phyloP scores from a whole-genome alignment of 164 flowering plant genomes.

The Stephania cephalantha region DNA sequence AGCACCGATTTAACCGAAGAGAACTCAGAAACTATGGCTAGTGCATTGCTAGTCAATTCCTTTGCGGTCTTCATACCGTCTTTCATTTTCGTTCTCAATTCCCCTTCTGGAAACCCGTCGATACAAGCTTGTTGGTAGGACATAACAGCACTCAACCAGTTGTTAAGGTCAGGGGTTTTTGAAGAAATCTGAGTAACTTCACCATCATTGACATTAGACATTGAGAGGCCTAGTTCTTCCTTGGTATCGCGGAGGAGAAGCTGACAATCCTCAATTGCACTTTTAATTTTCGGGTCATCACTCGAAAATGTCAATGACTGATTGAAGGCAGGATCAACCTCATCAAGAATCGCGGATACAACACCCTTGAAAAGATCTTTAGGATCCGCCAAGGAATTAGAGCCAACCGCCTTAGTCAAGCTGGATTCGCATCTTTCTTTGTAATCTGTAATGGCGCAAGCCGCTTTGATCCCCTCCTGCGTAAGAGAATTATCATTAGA shows the following conservation, averaged over 20 bases:
- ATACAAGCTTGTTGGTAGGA: slow-evolving; percentile 71
- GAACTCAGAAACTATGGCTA: slow-evolving; percentile 30
- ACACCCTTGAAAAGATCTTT: slow-evolving; percentile 44
- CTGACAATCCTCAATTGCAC: slow-evolving; percentile 58
- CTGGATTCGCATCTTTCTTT: slow-evolving; percentile 37
- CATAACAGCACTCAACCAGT: slow-evolving; percentile 78
- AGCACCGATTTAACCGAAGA: slow-evolving; percentile 17
- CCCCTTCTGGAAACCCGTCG: slow-evolving; percentile 61
- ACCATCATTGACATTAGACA: slow-evolving; percentile 15
- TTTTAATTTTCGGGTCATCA: slow-evolving; percentile 34
- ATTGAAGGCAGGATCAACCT: slow-evolving; percentile 29
- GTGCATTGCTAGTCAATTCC: slow-evolving; percentile 59
- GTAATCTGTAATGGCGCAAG: slow-evolving; percentile 49
- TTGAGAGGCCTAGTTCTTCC: slow-evolving; percentile 39
- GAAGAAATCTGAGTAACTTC: slow-evolving; percentile 10
- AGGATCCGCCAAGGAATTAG: slow-evolving; percentile 8
- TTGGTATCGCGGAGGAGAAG: slow-evolving; percentile 39
- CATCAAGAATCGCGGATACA: slow-evolving; percentile 33
- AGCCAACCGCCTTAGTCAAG: slow-evolving; percentile 21
- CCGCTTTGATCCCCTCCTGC: slow-evolving; percentile 24
- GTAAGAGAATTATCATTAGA: slow-evolving; percentile 6
- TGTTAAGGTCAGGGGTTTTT: slow-evolving; percentile 37
- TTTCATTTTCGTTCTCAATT: slow-evolving; percentile 32
- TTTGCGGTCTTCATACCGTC: slow-evolving; percentile 28
- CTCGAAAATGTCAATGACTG: slow-evolving; percentile 21